phyloP scores from a whole-genome alignment of 2,329 filamentous ascomycete genomes.

The Lasiodiplodia hormozganensis region DNA sequence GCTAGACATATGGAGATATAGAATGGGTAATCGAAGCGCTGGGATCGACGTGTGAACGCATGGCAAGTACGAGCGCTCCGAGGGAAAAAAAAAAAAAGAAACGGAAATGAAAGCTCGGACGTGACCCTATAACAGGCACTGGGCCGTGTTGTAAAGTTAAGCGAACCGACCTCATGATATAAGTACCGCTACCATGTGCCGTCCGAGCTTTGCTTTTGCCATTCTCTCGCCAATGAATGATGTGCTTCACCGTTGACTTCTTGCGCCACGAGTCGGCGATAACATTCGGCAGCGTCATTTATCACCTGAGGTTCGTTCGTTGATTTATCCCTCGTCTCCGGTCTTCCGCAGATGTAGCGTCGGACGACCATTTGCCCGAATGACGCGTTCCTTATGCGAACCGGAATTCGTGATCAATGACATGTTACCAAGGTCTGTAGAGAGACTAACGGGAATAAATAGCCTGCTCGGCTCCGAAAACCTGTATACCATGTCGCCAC shows the following conservation, averaged over 20 bases:
- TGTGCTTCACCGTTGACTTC: neutral
- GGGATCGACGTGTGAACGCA: too few species aligned
- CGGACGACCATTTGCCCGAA: neutral
- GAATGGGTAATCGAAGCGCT: too few species aligned
- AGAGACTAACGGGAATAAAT: neutral
- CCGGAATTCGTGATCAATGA: neutral
- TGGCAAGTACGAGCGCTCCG: neutral
- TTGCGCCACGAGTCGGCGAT: neutral
- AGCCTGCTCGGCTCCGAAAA: neutral
- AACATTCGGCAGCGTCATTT: neutral
- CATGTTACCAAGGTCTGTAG: neutral
- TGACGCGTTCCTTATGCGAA: neutral
- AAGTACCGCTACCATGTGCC: neutral
- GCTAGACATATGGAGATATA: too few species aligned
- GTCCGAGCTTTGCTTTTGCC: neutral
- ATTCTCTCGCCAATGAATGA: neutral
- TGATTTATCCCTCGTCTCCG: neutral
- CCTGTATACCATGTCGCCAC: neutral
- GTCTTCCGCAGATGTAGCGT: neutral
- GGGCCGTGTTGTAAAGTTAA: neutral
- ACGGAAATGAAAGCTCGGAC: neutral
- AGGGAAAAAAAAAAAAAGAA: neutral
- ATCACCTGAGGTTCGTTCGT: neutral
- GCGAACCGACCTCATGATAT: neutral
- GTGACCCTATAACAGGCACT: neutral